These are phyloP conservation scores for Lagerstroemia speciosa DNA, from an alignment of 345 rosid genomes.

Conservation along the genomic window DNA sequence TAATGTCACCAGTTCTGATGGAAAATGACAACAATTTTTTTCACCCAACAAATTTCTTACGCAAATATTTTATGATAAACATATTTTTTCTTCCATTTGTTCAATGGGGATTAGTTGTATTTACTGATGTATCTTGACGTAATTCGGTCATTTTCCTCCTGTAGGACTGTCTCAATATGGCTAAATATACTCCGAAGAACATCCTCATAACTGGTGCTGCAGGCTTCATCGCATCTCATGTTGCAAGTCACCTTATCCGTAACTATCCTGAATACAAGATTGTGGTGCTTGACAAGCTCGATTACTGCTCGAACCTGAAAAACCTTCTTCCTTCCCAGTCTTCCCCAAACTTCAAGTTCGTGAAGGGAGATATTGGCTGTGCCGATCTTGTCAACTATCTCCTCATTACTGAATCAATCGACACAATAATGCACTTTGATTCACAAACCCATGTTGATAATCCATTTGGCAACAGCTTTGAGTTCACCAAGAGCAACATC, in stretches of 20 bases:
- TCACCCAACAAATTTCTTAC: neutral
- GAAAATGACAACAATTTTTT: neutral
- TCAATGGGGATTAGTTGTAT: neutral
- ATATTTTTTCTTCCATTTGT: neutral
- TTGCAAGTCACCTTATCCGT: constrained; percentile 58
- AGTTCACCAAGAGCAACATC: constrained; percentile 83
- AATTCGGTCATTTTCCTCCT: neutral
- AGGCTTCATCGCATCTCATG: constrained; percentile 84
- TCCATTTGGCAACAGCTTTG: constrained; percentile 85
- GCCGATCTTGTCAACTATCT: constrained; percentile 87
- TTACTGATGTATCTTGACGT: neutral
- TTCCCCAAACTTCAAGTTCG: constrained; percentile 71
- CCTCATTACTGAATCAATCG: constrained; percentile 74
- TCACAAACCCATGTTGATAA: constrained; percentile 90
- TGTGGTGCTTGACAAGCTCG: constrained; percentile 83
- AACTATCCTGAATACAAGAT: constrained; percentile 79
- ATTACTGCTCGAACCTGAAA: constrained; percentile 78
- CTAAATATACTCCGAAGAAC: constrained; percentile 60
- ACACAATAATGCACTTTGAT: constrained; percentile 90
- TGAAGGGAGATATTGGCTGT: constrained; percentile 79
- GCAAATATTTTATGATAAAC: neutral
- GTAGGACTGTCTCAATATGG: constrained; percentile 18
- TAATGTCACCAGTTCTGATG: neutral
- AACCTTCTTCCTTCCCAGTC: constrained; percentile 58
- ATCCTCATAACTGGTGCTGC: constrained; percentile 87